phyloP scores from a whole-genome alignment of 1,284 basidiomycete species.

The Trametes polyzona region DNA sequence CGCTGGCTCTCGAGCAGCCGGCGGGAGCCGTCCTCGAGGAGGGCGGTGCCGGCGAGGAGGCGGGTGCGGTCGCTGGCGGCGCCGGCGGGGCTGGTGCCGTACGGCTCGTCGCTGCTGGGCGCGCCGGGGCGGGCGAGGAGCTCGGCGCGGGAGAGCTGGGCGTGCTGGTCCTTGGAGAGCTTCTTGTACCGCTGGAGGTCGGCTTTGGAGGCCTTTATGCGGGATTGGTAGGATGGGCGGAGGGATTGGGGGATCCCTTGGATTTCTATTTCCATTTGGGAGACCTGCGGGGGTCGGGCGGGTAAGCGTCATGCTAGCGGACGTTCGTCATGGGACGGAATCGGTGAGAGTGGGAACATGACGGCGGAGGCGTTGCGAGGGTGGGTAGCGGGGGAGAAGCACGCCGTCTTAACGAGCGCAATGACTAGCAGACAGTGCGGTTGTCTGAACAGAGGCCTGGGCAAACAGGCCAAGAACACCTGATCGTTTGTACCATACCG shows the following conservation, averaged over 20 bases:
- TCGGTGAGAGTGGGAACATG: too few relatives aligned
- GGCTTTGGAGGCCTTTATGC: conserved; percentile 73
- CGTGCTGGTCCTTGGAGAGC: conserved; percentile 66
- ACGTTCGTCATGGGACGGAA: too few relatives aligned
- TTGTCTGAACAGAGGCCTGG: not conserved
- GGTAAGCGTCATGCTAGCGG: not conserved
- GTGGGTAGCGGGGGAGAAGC: too few relatives aligned
- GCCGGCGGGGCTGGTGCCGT: too few relatives aligned
- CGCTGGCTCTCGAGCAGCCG: conserved; percentile 90
- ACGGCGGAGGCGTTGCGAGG: too few relatives aligned
- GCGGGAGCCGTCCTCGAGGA: conserved; percentile 79
- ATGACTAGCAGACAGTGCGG: not conserved
- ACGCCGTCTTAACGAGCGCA: not conserved
- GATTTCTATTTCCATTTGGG: conserved; percentile 99
- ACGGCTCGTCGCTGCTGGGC: conserved; percentile 77
- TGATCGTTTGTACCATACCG: too few relatives aligned
- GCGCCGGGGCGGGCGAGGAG: conserved; percentile 53
- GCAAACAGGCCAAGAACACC: too few relatives aligned
- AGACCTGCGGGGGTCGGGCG: conserved; percentile 63
- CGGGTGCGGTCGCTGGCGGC: conserved; percentile 71
- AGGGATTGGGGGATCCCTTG: conserved; percentile 92
- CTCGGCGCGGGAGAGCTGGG: conserved; percentile 61
- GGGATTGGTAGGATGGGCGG: conserved; percentile 71
- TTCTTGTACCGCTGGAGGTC: conserved; percentile 82
- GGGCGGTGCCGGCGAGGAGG: conserved; percentile 73